phyloP scores from a whole-genome alignment of 345 rosid species.

The Salix purpurea region DNA sequence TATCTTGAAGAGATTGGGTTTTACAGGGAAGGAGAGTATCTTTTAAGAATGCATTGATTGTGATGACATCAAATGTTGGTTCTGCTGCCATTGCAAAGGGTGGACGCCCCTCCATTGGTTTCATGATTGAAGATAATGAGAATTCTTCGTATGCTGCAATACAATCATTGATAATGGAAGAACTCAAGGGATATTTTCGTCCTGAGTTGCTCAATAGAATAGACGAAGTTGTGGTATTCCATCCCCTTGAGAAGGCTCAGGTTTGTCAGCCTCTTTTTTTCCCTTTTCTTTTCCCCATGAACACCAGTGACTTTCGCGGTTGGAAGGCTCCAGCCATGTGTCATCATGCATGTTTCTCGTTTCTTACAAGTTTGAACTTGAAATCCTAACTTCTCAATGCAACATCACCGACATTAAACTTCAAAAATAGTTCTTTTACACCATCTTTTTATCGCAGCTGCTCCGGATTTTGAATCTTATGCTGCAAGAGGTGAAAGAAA shows the following conservation, averaged over 20 bases:
- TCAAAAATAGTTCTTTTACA: background rate
- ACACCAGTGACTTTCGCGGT: background rate
- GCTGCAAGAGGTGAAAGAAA: constrained; percentile 77
- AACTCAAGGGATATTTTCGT: constrained; percentile 82
- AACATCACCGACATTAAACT: background rate
- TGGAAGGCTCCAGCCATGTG: background rate
- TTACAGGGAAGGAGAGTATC: constrained; percentile 89
- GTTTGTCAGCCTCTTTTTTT: constrained; percentile 38
- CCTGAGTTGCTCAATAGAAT: constrained; percentile 95
- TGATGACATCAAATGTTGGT: constrained; percentile 95
- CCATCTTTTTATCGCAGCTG: constrained; percentile 47
- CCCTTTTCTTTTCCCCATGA: background rate
- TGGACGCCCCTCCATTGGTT: constrained; percentile 64
- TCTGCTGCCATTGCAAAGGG: constrained; percentile 89
- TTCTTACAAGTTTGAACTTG: background rate
- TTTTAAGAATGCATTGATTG: constrained; percentile 83
- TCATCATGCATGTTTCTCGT: background rate
- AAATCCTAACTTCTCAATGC: background rate
- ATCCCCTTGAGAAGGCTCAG: constrained; percentile 78
- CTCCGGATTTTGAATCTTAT: constrained; percentile 68
- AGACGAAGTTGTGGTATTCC: constrained; percentile 91
- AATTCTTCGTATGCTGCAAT: constrained; percentile 65
- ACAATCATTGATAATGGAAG: constrained; percentile 72
- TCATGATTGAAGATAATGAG: constrained; percentile 50
- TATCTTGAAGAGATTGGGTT: background rate